Conservation (phyloP, 1,284 basidiomycete genomes). For the Ceratobasidium theobromae region DNA sequence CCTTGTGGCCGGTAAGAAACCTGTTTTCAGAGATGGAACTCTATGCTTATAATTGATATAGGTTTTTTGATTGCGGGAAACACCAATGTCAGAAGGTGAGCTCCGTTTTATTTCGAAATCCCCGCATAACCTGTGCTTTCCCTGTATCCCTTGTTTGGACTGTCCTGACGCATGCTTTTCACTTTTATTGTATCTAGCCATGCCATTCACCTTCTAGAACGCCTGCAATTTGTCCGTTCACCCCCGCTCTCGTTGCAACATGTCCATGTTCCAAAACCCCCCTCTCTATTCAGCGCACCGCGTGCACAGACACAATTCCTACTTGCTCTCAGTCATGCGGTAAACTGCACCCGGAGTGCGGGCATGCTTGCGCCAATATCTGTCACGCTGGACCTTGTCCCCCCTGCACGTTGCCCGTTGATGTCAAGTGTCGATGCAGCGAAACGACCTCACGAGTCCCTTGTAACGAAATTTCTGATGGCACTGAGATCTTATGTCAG, state of each 20-base stretch:
- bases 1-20: constrained; percentile 59
- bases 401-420: constrained; percentile 67
- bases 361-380: constrained; percentile 60
- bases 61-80: constrained; percentile 71
- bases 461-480: constrained; percentile 26
- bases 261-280: constrained; percentile 80
- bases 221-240: constrained; percentile 67
- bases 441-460: constrained; percentile 49
- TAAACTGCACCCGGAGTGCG: constrained; percentile 62
- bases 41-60: constrained; percentile 40
- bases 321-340: constrained; percentile 72
- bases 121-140: not conserved
- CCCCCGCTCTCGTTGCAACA: constrained; percentile 63
- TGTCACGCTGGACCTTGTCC: constrained; percentile 68
- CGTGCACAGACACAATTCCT: constrained; percentile 75
- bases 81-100: constrained; percentile 65
- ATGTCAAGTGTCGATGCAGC: constrained; percentile 80
- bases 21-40: not conserved
- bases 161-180: constrained; percentile 24
- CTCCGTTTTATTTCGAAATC: not conserved
- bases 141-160: not conserved
- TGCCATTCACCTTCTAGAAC: constrained; percentile 68
- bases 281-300: constrained; percentile 53
- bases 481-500: constrained; percentile 70
- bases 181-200: constrained; percentile 46